Conservation (phyloP, 2,329 filamentous ascomycete genomes). For the Triangularia verruculosa region DNA sequence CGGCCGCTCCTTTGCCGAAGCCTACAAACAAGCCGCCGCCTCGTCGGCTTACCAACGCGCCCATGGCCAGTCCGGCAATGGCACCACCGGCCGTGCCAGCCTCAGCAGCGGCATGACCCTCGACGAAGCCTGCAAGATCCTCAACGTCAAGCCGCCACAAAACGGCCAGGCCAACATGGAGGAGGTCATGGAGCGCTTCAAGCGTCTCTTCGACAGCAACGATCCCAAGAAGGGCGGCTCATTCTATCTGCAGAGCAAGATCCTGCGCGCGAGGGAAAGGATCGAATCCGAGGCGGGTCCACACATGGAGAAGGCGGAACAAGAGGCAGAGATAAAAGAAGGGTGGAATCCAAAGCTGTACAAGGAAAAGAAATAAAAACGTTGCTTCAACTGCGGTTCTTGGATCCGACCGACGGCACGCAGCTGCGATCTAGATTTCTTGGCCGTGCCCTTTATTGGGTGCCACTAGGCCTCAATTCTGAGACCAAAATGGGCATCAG, state of each 20-base stretch:
- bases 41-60: slow-evolving; percentile 78
- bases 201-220: slow-evolving; percentile 90
- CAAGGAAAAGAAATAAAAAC: slow-evolving; percentile 66
- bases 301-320: slow-evolving; percentile 65
- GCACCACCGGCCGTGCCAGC: slow-evolving; percentile 41
- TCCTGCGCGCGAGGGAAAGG: slow-evolving; percentile 84
- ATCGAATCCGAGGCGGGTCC: slow-evolving; percentile 83
- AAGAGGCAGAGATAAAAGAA: slow-evolving; percentile 75
- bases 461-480: neutral
- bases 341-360: slow-evolving; percentile 96
- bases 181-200: slow-evolving; percentile 81
- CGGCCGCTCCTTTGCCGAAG: slow-evolving; percentile 87
- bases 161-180: slow-evolving; percentile 74
- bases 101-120: slow-evolving; percentile 76
- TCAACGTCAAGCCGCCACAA: slow-evolving; percentile 89
- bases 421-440: neutral
- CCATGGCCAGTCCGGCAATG: slow-evolving; percentile 57
- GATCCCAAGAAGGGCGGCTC: slow-evolving; percentile 94
- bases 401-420: neutral
- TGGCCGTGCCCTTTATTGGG: neutral
- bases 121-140: slow-evolving; percentile 94
- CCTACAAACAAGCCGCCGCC: slow-evolving; percentile 91
- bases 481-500: neutral
- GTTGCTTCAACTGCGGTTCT: neutral
- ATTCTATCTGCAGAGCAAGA: slow-evolving; percentile 98